A percentile compares a stretch with the other conserved stretches of the same genome.
phyloP scores from a whole-genome alignment of 345 rosid species.

The Carallia brachiata region DNA sequence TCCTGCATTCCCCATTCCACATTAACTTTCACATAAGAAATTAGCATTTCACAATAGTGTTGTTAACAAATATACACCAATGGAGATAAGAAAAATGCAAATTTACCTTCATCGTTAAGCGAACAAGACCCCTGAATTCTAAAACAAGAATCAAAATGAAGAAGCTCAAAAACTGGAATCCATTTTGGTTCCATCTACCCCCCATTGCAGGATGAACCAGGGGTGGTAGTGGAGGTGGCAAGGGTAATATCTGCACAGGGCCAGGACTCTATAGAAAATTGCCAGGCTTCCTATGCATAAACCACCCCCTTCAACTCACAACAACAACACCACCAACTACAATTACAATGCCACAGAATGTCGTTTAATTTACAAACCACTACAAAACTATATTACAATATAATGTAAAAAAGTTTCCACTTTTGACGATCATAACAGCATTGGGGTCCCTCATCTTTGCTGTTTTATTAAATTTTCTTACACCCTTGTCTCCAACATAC shows the following conservation, averaged over 20 bases:
- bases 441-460: constrained; percentile 65
- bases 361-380: constrained; percentile 8
- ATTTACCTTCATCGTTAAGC: constrained; percentile 61
- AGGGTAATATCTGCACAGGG: constrained; percentile 31
- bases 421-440: constrained; percentile 25
- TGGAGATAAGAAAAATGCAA: background rate
- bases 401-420: constrained; percentile 23
- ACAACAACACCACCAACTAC: constrained; percentile 14
- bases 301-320: constrained; percentile 26
- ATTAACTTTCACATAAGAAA: constrained; percentile 8
- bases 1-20: constrained; percentile 46
- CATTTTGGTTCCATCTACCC: constrained; percentile 66
- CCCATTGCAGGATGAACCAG: constrained; percentile 58
- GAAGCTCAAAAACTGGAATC: constrained; percentile 53
- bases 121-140: constrained; percentile 45
- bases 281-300: constrained; percentile 54
- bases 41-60: background rate
- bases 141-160: constrained; percentile 45
- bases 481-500: constrained; percentile 36
- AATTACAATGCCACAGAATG: constrained; percentile 1
- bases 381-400: constrained; percentile 33
- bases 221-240: constrained; percentile 43
- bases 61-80: background rate
- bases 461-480: constrained; percentile 24
- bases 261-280: constrained; percentile 46